Evolutionary conservation across 352 stramenopile genomes (phyloP).

Genomic region (Albugo laibachii): DNA sequence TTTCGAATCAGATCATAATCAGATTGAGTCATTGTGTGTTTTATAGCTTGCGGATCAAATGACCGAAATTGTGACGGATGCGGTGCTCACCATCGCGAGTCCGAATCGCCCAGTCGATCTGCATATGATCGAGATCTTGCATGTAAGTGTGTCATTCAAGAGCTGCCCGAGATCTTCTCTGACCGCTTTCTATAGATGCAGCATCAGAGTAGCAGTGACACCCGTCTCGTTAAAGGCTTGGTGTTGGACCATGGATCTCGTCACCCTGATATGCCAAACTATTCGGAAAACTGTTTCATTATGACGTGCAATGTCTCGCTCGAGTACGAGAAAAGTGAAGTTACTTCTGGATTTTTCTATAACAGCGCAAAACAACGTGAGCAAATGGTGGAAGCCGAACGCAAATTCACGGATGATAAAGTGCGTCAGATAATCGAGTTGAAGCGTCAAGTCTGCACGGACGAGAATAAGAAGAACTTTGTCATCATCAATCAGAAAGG

Average conservation of each 20-base stretch:
- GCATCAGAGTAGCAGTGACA: slow-evolving; percentile 89
- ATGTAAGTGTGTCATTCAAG: slow-evolving; percentile 26
- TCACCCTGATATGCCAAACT: slow-evolving; percentile 97
- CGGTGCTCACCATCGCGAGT: slow-evolving; percentile 87
- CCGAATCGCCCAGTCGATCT: slow-evolving; percentile 84
- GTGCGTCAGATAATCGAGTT: slow-evolving; percentile 96
- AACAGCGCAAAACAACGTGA: slow-evolving; percentile 96
- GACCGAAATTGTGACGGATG: slow-evolving; percentile 94
- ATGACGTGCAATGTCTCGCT: slow-evolving; percentile 99
- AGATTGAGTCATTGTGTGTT: slow-evolving; percentile 2
- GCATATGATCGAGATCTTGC: slow-evolving; percentile 99
- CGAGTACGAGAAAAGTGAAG: slow-evolving; percentile 99
- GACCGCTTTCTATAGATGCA: slow-evolving; percentile 70
- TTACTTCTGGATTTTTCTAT: slow-evolving; percentile 97
- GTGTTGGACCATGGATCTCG: slow-evolving; percentile 97
- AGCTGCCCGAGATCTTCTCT: neutral
- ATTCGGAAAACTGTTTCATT: slow-evolving; percentile 93
- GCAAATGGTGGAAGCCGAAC: slow-evolving; percentile 91
- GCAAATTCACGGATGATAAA: slow-evolving; percentile 93
- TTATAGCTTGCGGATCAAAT: slow-evolving; percentile 72
- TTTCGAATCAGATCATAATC: neutral
- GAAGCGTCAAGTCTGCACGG: slow-evolving; percentile 92
- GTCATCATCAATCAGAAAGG: slow-evolving; percentile 99
- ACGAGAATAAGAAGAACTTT: slow-evolving; percentile 93
- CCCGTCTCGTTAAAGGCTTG: slow-evolving; percentile 84